Conservation (phyloP, 495 filamentous ascomycete species). For the Penicillium robsamsonii region DNA sequence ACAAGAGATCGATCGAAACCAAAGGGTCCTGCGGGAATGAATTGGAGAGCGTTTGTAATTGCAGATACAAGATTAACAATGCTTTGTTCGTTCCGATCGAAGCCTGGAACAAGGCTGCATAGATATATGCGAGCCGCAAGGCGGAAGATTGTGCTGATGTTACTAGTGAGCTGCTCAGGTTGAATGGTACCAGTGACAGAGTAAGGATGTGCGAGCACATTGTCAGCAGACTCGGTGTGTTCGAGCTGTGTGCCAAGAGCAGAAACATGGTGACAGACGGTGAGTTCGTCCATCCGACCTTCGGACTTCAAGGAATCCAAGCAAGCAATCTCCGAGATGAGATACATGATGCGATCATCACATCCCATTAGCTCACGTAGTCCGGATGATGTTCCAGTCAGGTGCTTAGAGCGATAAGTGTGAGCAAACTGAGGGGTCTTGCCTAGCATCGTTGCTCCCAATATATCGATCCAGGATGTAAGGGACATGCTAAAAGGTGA, state of each 20-base stretch:
- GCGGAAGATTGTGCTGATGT: slow-evolving; percentile 64
- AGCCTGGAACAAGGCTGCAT: slow-evolving; percentile 87
- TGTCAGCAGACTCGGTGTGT: slow-evolving; percentile 62
- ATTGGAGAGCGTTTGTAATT: slow-evolving; percentile 66
- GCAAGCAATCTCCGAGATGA: slow-evolving; percentile 96
- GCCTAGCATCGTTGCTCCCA: slow-evolving; percentile 90
- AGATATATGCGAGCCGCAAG: slow-evolving; percentile 92
- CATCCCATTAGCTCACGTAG: slow-evolving; percentile 95
- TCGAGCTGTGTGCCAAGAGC: slow-evolving; percentile 79
- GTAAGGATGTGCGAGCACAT: too few species aligned
- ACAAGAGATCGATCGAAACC: slow-evolving; percentile 89
- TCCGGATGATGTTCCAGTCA: slow-evolving; percentile 67
- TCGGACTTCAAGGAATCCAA: slow-evolving; percentile 83
- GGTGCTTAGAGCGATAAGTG: slow-evolving; percentile 86
- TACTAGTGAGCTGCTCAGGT: too few species aligned
- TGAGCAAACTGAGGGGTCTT: slow-evolving; percentile 83
- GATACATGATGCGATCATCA: slow-evolving; percentile 95
- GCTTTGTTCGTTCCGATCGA: slow-evolving; percentile 65
- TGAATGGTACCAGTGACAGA: too few species aligned
- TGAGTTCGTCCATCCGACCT: slow-evolving; percentile 72
- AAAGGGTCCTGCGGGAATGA: slow-evolving; percentile 73
- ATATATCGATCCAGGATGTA: slow-evolving; percentile 94
- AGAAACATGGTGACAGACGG: slow-evolving; percentile 80
- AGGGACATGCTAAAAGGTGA: slow-evolving; percentile 84
- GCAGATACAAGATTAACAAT: slow-evolving; percentile 72